Percentiles rank a stretch among this genome's conserved stretches.
phyloP scores from a whole-genome alignment of 805 yeast species.

The Kluyveromyces starmeri region DNA sequence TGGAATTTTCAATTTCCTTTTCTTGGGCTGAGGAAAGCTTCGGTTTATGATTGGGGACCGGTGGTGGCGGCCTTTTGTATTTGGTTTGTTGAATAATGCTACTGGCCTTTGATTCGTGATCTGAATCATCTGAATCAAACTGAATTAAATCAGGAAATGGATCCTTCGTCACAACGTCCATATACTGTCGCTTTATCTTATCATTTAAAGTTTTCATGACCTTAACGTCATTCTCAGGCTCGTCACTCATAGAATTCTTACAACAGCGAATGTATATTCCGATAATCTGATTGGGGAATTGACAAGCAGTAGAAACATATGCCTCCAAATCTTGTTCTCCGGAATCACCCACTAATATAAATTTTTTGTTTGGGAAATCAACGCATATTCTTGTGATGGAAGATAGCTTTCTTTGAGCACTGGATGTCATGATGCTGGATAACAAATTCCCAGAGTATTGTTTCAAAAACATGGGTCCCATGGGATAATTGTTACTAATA shows the following conservation, averaged over 20 bases:
- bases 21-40: constrained; percentile 4
- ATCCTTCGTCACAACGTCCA: background rate
- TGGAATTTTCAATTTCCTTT: constrained; percentile 4
- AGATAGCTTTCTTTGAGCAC: constrained; percentile 67
- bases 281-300: constrained; percentile 51
- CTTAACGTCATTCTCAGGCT: constrained; percentile 30
- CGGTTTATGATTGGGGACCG: constrained; percentile 8
- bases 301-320: constrained; percentile 58
- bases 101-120: constrained; percentile 9
- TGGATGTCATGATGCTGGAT: constrained; percentile 77
- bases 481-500: constrained; percentile 44
- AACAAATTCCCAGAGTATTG: constrained; percentile 77
- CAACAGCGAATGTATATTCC: constrained; percentile 81
- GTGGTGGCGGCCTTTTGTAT: constrained; percentile 8
- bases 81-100: background rate
- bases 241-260: constrained; percentile 53
- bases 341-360: constrained; percentile 86
- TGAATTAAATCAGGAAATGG: constrained; percentile 28
- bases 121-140: constrained; percentile 22
- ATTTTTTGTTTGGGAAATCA: constrained; percentile 72
- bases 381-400: constrained; percentile 52
- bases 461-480: constrained; percentile 78
- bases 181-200: constrained; percentile 20
- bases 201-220: constrained; percentile 26
- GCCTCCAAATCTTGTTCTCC: constrained; percentile 96